These are phyloP conservation scores for Chimonanthus salicifolius DNA, from an alignment of 164 flowering plant genomes.

Conservation along the genomic window DNA sequence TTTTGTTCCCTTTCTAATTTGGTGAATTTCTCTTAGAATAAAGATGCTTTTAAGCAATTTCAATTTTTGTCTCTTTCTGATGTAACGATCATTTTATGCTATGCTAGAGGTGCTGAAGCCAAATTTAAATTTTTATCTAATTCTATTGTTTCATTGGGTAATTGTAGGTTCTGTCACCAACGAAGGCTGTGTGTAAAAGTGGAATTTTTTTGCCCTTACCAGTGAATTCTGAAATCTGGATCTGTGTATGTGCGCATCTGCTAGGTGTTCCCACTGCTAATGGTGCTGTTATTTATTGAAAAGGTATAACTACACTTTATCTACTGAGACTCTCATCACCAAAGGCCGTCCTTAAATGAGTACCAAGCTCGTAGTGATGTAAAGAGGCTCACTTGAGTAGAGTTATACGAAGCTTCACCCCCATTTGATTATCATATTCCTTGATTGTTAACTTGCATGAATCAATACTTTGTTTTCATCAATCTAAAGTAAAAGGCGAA, in stretches of 20 bases:
- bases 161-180: not conserved
- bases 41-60: not conserved
- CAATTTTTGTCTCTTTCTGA: not conserved
- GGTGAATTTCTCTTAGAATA: slow-evolving; percentile 2
- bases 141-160: not conserved
- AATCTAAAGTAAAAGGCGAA: too few relatives aligned
- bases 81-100: not conserved
- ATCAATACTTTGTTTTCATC: too few relatives aligned
- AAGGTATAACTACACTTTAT: too few relatives aligned
- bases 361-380: too few relatives aligned
- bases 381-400: too few relatives aligned
- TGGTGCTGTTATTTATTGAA: too few relatives aligned
- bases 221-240: not conserved
- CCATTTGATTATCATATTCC: too few relatives aligned
- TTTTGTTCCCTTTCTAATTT: not conserved
- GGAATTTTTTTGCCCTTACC: not conserved
- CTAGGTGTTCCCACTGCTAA: not conserved
- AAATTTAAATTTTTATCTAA: not conserved
- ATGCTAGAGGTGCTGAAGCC: not conserved
- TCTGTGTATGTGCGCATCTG: not conserved
- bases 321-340: too few relatives aligned
- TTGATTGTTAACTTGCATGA: too few relatives aligned
- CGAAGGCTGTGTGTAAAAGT: not conserved
- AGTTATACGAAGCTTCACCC: too few relatives aligned
- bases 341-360: too few relatives aligned